Conservation (phyloP, 148 eudicot genomes). For the Chenopodium formosanum region DNA sequence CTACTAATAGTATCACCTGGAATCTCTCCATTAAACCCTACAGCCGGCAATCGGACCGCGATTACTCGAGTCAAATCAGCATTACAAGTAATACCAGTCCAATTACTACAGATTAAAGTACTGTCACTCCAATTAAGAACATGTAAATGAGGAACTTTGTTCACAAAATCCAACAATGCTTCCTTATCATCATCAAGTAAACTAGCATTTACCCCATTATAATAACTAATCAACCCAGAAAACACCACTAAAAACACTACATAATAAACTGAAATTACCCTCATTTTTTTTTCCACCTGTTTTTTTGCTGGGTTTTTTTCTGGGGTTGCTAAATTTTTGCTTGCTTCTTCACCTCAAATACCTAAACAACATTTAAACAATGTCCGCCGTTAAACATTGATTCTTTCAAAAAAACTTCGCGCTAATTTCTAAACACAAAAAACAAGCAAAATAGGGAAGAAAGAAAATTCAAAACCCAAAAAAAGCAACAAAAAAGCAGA, state of each 20-base stretch:
- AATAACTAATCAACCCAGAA: constrained; percentile 8
- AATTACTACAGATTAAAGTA: constrained; percentile 52
- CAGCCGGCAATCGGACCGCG: constrained; percentile 61
- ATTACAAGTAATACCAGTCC: constrained; percentile 76
- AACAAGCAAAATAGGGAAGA: no score
- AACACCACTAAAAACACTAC: constrained; percentile 27
- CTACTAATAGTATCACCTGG: constrained; percentile 63
- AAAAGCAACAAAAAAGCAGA: constrained; percentile 6
- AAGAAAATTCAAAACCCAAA: not conserved
- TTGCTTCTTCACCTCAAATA: constrained; percentile 16
- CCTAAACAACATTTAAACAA: constrained; percentile 22
- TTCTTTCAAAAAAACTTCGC: constrained; percentile 22
- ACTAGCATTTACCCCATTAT: constrained; percentile 22
- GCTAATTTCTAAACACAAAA: constrained; percentile 11
- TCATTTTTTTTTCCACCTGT: constrained; percentile 32
- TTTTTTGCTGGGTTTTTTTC: constrained; percentile 4
- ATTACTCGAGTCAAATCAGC: constrained; percentile 49
- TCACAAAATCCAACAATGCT: constrained; percentile 65
- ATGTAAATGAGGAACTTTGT: constrained; percentile 45
- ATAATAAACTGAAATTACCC: constrained; percentile 12
- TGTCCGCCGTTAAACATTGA: not conserved
- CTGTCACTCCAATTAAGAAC: constrained; percentile 58
- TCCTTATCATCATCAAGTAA: constrained; percentile 51
- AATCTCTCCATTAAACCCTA: constrained; percentile 69
- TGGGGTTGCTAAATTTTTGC: not conserved